Conservation (phyloP, 2,329 filamentous ascomycete genomes). For the Diaporthe capsici region DNA sequence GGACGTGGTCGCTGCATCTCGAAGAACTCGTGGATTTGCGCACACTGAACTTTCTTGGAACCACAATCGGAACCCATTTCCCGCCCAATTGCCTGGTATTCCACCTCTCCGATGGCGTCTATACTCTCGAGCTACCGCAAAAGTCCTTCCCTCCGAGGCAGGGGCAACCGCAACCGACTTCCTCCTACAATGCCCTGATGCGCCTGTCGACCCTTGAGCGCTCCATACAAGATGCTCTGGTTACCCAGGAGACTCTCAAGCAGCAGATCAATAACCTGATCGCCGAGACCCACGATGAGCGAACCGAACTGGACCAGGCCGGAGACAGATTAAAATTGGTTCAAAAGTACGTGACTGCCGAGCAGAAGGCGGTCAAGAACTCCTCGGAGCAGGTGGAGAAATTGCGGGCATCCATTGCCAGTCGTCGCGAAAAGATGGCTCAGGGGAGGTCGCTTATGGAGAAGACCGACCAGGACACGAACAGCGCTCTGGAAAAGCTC, state of each 20-base stretch:
- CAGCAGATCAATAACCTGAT: conserved; percentile 80
- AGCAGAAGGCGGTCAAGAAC: conserved; percentile 75
- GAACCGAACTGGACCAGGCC: conserved; percentile 62
- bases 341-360: conserved; percentile 69
- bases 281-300: conserved; percentile 51
- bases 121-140: conserved; percentile 79
- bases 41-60: conserved; percentile 83
- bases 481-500: conserved; percentile 72
- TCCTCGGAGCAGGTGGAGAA: conserved; percentile 76
- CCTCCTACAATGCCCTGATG: conserved; percentile 91
- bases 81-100: conserved; percentile 88
- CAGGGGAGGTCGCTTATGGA: conserved; percentile 72
- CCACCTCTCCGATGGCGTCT: conserved; percentile 88
- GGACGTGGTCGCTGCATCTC: conserved; percentile 73
- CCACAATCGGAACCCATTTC: conserved; percentile 77
- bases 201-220: conserved; percentile 89
- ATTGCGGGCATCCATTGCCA: conserved; percentile 74
- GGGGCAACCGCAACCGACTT: conserved; percentile 70
- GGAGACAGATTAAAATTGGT: conserved; percentile 64
- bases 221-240: conserved; percentile 90
- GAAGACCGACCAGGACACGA: conserved; percentile 72
- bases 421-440: conserved; percentile 77
- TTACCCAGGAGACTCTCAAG: conserved; percentile 80
- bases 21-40: conserved; percentile 80
- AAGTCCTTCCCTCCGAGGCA: conserved; percentile 66